Base-by-base conservation (phyloP, 352 stramenopile genomes). In the Globisporangium rhizosaccharum region DNA sequence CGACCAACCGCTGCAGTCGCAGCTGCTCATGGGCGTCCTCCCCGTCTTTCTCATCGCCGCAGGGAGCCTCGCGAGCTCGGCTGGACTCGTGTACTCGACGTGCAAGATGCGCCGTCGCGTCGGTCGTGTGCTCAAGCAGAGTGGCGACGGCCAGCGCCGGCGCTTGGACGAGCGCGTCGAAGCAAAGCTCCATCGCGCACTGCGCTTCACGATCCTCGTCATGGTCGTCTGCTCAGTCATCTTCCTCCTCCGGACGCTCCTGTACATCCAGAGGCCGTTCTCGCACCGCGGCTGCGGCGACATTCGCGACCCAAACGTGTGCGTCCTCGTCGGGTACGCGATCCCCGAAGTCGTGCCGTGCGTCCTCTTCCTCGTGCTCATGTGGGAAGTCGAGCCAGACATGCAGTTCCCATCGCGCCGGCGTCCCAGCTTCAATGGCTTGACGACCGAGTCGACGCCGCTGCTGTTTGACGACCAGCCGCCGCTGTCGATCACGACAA, bases 311-410 rank as follows among this genome's bases (percentile, higher is more conserved):
- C 49, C 79, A 1, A 73, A 90, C 45, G 65, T 78, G 20, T 94
- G 82, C 59, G 71, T 94, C 20, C 54, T 89, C 25, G 68, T 94
- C 11, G 85, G 82, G 18, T 91, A 92, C 48, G 74, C 67, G 5
- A 65, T 94, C 0, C 81, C 82, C 0, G 85, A 94, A 63, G 70
- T 90, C 49, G 64, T 92, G 26, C 82, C 85, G 0, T 87, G 79
- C 57, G 63, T 67, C 46, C 65, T 92, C n/a, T 94, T 94, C 57
- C 61, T 94, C 1, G 65, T 89, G 48, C 65, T 94, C n/a, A 92
- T 94, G 85, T 91, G 81, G 81, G 76, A 94, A 30, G 82, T 92
- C 33, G 82, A 94, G 51, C 82, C 85, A 14, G 73, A 82, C 44
- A 62, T 91, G 36, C 73, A 86, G 56, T 75, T 92, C 46, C 77